Base-by-base conservation (phyloP, 768 basidiomycete genomes). In the Boletus rubroflammeus region DNA sequence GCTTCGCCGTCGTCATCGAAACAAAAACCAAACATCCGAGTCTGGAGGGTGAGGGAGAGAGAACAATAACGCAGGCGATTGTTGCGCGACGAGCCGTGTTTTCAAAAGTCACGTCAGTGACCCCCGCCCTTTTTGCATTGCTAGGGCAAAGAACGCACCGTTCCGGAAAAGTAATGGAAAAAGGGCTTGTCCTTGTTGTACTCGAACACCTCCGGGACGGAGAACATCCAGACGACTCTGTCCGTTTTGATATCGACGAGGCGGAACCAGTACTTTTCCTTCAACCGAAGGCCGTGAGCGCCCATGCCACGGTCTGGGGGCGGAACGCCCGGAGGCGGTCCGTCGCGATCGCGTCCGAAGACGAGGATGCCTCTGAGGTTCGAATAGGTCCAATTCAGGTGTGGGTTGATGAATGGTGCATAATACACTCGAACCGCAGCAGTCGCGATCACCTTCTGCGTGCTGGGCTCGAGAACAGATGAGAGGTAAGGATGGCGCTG, bases 131-230 rank as follows among this genome's bases (percentile, higher is more conserved):
- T 11, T 36, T 28, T 15, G 8, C 14, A 10, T 23, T 11, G 13
- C 11, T 10, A 28, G 13, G 35, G 26, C 11, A 17, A 28, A 36
- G 21, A 4, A 76, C 90, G 67, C 65, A 95, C 94, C 73, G 87
- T 82, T 39, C 90, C 90, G 43, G 85, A 82, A 71, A 96, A 95
- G 36, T 85, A 79, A 70, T 98, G 93, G 73, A 97, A 97, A 75
- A 96, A 96, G 3, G 92, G 89, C 53, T 88, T 82, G 69, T 97
- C 93, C 60, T 86, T 78, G 61, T 81, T 79, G 68, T 95, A 98
- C 50, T 84, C 78, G 62, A 86, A 79, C 44, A 74, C 72, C 42
- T 74, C 72, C 0, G 82, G 81, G 50, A 88, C 75, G 56, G 79
- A 79, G 72, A 88, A 86, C 68, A 80, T 77, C 87, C 87, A 89